phyloP scores from a whole-genome alignment of 139 green algal species.

The Medakamo hakoo region DNA sequence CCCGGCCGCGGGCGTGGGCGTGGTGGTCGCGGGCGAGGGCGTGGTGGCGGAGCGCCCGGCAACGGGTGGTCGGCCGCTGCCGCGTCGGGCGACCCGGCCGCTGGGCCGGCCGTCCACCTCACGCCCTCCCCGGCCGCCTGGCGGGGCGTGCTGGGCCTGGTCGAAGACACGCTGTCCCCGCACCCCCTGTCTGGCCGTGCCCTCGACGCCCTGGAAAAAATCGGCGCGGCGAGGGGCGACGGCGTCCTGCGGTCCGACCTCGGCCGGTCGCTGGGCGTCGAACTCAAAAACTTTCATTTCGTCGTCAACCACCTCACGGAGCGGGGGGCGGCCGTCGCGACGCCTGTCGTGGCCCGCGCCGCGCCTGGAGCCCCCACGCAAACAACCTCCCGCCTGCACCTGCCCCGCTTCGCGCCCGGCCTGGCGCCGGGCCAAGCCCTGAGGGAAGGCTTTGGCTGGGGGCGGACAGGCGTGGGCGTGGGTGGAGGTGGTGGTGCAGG shows the following conservation, averaged over 20 bases:
- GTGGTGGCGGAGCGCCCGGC: neutral
- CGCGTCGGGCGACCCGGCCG: neutral
- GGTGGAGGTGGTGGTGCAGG: no score
- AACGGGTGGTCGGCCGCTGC: neutral
- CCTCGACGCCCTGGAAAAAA: neutral
- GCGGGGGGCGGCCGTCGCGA: neutral
- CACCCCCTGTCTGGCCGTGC: neutral
- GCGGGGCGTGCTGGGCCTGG: neutral
- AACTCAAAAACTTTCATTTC: neutral
- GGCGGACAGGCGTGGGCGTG: neutral
- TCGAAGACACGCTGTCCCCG: neutral
- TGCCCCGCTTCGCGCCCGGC: slow-evolving; percentile 6
- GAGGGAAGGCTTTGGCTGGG: neutral
- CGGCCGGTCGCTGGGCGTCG: no score
- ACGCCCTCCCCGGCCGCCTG: neutral
- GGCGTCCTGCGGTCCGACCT: neutral
- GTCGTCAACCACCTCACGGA: neutral
- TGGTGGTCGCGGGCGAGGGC: no score
- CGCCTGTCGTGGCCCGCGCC: neutral
- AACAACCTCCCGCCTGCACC: slow-evolving; percentile 3
- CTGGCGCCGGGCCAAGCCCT: neutral
- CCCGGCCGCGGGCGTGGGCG: no score
- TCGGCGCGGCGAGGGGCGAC: neutral
- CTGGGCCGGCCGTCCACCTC: neutral
- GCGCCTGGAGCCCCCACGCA: neutral